Conservation (phyloP, 306 rosid genomes). For the Prunus campanulata region DNA sequence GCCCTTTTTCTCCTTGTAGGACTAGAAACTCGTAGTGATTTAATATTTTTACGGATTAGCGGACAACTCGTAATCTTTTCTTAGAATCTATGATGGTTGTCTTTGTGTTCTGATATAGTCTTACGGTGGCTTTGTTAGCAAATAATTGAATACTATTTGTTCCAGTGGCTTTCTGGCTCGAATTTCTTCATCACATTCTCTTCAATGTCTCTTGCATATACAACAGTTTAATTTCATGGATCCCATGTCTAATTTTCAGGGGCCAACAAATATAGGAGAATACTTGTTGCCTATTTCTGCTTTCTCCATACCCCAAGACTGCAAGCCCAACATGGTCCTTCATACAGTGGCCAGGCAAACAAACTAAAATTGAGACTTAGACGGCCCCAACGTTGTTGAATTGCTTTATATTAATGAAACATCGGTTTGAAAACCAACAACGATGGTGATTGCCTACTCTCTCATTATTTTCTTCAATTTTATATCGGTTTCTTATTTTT, state of each 20-base stretch:
- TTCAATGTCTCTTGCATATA: background rate
- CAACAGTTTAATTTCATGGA: too few relatives aligned
- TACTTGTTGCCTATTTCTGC: too few relatives aligned
- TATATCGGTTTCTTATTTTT: too few relatives aligned
- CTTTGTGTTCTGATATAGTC: background rate
- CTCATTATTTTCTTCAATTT: background rate
- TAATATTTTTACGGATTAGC: background rate
- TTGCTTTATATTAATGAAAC: too few relatives aligned
- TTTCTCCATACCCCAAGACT: too few relatives aligned
- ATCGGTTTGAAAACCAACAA: too few relatives aligned
- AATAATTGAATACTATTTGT: background rate
- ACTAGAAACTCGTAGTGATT: slow-evolving; percentile 1
- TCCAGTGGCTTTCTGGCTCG: background rate
- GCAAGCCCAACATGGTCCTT: too few relatives aligned
- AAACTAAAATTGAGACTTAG: too few relatives aligned
- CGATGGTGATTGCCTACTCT: background rate
- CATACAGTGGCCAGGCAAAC: too few relatives aligned
- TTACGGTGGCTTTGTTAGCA: background rate
- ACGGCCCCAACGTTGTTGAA: too few relatives aligned
- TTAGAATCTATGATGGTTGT: background rate
- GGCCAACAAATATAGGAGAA: too few relatives aligned
- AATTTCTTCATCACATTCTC: background rate
- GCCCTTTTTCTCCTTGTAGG: slow-evolving; percentile 7
- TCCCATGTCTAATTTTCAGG: too few relatives aligned
- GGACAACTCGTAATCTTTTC: background rate